Percentiles rank a stretch among this genome's conserved stretches.
Conservation (phyloP, 2,329 filamentous ascomycete species). For the Xylaria sp. region DNA sequence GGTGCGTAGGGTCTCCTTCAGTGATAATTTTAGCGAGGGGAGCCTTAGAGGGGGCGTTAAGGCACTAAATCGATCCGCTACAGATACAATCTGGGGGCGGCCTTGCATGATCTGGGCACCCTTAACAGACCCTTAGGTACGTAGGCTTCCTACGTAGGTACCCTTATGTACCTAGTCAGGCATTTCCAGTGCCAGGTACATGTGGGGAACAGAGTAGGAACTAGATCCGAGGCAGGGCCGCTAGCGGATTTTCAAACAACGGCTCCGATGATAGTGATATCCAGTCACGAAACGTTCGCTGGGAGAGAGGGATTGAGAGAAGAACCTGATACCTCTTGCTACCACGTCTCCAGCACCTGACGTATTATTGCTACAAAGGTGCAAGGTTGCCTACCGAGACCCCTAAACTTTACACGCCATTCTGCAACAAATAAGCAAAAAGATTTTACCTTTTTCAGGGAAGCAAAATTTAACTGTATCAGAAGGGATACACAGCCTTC, state of each 20-base stretch:
- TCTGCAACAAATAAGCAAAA: background rate
- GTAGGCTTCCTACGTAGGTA: background rate
- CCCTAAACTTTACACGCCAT: background rate
- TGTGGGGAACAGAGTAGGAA: background rate
- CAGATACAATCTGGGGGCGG: constrained; percentile 21
- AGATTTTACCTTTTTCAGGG: background rate
- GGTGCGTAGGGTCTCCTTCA: background rate
- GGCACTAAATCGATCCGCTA: constrained; percentile 21
- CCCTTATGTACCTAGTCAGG: background rate
- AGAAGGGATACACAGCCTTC: constrained; percentile 25
- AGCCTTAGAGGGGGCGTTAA: constrained; percentile 8
- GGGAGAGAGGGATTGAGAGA: background rate
- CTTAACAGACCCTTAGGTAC: background rate
- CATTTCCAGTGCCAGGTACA: constrained; percentile 7
- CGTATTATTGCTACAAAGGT: background rate
- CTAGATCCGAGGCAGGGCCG: constrained; percentile 11
- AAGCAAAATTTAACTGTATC: constrained; percentile 16
- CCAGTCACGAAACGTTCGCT: constrained; percentile 2
- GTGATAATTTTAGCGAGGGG: constrained; percentile 16
- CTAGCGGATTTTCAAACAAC: constrained; percentile 32
- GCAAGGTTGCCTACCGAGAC: background rate
- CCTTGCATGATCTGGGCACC: constrained; percentile 15
- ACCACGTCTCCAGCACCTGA: background rate
- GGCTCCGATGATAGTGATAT: background rate
- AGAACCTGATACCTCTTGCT: background rate